Evolutionary conservation across 768 basidiomycete genomes (phyloP).

Genomic region (Paxillus ammoniavirescens): DNA sequence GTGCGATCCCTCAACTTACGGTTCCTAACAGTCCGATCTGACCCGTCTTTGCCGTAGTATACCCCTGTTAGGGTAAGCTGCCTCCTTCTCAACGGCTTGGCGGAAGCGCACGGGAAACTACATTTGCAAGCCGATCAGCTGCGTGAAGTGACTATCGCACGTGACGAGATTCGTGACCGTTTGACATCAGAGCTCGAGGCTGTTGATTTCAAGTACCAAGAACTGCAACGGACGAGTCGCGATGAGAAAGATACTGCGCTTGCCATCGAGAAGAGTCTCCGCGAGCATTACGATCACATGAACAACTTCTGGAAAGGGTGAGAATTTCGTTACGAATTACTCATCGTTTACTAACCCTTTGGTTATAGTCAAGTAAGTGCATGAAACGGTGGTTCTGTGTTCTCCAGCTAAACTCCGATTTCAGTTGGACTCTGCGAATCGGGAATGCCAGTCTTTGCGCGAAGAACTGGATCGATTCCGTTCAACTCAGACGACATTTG

Average conservation of each 20-base stretch:
- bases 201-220: constrained; percentile 39
- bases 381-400: neutral
- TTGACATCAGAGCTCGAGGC: constrained; percentile 36
- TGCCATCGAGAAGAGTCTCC: constrained; percentile 50
- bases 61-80: constrained; percentile 49
- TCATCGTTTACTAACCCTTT: constrained; percentile 17
- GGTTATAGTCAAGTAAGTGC: constrained; percentile 35
- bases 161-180: constrained; percentile 31
- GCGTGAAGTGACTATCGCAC: constrained; percentile 30
- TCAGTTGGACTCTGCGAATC: constrained; percentile 22
- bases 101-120: constrained; percentile 45
- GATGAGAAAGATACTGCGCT: constrained; percentile 54
- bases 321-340: constrained; percentile 15
- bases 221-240: constrained; percentile 37
- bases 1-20: constrained; percentile 11
- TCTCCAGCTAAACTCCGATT: constrained; percentile 7
- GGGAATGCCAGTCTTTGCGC: constrained; percentile 27
- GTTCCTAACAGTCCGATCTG: constrained; percentile 12
- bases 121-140: constrained; percentile 33
- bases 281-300: constrained; percentile 49
- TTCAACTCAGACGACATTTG: constrained; percentile 6
- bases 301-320: constrained; percentile 40
- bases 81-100: constrained; percentile 49
- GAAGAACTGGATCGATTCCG: constrained; percentile 27
- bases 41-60: constrained; percentile 35